These are phyloP conservation scores for Rhodotorula kratochvilovae DNA, from an alignment of 768 basidiomycete genomes.

Conservation along the genomic window DNA sequence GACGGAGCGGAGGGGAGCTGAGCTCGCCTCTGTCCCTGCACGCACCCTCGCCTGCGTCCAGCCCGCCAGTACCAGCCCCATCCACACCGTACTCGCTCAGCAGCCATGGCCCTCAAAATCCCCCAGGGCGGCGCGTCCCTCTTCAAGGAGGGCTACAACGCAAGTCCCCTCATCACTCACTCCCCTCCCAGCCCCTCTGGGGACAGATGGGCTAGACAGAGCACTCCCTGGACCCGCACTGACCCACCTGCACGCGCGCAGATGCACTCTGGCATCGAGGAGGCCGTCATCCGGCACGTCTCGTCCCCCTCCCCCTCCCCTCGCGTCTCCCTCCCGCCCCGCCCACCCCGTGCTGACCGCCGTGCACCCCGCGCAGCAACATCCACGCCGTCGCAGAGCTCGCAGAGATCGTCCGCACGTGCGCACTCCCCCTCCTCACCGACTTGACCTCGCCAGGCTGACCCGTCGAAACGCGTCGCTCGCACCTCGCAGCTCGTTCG, in stretches of 20 bases:
- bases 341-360: neutral
- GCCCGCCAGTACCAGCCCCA: neutral
- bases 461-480: neutral
- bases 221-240: neutral
- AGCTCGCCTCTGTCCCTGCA: too few relatives aligned
- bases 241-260: conserved; percentile 41
- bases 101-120: conserved; percentile 25
- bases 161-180: conserved; percentile 41
- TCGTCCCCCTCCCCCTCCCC: neutral
- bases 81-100: neutral
- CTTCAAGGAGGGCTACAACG: conserved; percentile 98
- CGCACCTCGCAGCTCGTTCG: conserved; percentile 31
- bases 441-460: neutral
- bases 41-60: too few relatives aligned
- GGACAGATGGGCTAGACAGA: too few relatives aligned
- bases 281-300: conserved; percentile 72
- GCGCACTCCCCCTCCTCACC: neutral
- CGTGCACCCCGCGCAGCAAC: conserved; percentile 55
- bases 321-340: neutral
- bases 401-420: conserved; percentile 84
- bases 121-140: conserved; percentile 49
- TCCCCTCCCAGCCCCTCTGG: too few relatives aligned
- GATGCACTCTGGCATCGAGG: conserved; percentile 79
- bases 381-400: conserved; percentile 94
- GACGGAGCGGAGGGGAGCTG: too few relatives aligned